Conservation (phyloP, 2,329 filamentous ascomycete genomes). For the Clonostachys chloroleuca region DNA sequence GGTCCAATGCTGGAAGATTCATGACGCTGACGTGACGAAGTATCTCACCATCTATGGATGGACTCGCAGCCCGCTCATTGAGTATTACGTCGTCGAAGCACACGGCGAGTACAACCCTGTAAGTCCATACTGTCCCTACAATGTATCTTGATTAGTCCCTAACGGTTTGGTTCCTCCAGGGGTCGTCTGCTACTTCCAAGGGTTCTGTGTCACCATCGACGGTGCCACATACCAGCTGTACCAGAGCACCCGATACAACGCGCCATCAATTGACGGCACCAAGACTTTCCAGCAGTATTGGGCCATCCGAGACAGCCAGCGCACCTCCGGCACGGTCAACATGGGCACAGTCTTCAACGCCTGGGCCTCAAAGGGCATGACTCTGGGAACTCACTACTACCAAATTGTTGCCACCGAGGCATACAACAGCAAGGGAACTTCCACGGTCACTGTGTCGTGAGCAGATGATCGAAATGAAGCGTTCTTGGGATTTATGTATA, state of each 20-base stretch:
- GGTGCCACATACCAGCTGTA: slow-evolving; percentile 20
- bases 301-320: slow-evolving; percentile 38
- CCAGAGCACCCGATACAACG: slow-evolving; percentile 21
- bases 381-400: slow-evolving; percentile 39
- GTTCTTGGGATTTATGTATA: too few relatives aligned
- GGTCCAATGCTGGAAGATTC: background rate
- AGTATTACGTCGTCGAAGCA: slow-evolving; percentile 25
- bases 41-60: slow-evolving; percentile 27
- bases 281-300: slow-evolving; percentile 41
- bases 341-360: slow-evolving; percentile 41
- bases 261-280: slow-evolving; percentile 35
- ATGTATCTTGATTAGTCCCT: background rate
- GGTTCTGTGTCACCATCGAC: slow-evolving; percentile 16
- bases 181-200: slow-evolving; percentile 10
- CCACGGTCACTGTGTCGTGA: slow-evolving; percentile 29
- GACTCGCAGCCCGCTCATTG: slow-evolving; percentile 21
- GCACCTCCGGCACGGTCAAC: slow-evolving; percentile 40
- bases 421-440: slow-evolving; percentile 36
- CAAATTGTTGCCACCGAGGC: slow-evolving; percentile 45
- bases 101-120: slow-evolving; percentile 18
- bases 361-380: slow-evolving; percentile 37
- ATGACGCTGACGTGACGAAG: slow-evolving; percentile 1
- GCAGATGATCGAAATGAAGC: background rate
- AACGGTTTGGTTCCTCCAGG: slow-evolving; percentile 1
- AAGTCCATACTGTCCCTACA: background rate